Evolutionary conservation across 1,139 yeast genomes (phyloP).

Genomic region (Torulaspora globosa): DNA sequence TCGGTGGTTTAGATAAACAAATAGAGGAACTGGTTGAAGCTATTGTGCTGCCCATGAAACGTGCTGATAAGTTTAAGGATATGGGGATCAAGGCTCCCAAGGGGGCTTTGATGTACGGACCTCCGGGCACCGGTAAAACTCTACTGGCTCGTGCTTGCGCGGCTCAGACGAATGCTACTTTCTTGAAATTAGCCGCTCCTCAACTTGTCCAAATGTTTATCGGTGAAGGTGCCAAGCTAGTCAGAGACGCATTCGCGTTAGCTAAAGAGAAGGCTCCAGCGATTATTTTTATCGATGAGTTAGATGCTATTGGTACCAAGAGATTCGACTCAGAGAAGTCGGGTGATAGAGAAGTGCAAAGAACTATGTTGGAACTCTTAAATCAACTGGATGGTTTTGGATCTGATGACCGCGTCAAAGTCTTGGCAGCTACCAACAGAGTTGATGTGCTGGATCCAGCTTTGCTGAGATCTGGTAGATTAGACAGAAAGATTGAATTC

Average conservation of each 20-base stretch:
- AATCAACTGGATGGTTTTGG: slow-evolving; percentile 98
- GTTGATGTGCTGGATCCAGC: slow-evolving; percentile 98
- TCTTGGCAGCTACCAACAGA: slow-evolving; percentile 95
- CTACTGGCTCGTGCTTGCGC: slow-evolving; percentile 98
- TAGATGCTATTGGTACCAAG: slow-evolving; percentile 98
- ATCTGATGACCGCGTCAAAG: slow-evolving; percentile 96
- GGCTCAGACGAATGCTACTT: slow-evolving; percentile 98
- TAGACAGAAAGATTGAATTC: slow-evolving; percentile 95
- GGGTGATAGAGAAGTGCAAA: slow-evolving; percentile 98
- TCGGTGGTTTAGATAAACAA: slow-evolving; percentile 97
- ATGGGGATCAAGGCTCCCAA: slow-evolving; percentile 93
- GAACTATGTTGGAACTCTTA: slow-evolving; percentile 96
- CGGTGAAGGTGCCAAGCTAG: slow-evolving; percentile 98
- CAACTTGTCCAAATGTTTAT: slow-evolving; percentile 98
- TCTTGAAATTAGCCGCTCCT: slow-evolving; percentile 94
- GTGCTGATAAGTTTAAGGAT: slow-evolving; percentile 89
- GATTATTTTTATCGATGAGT: slow-evolving; percentile 92
- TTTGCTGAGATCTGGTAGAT: slow-evolving; percentile 89
- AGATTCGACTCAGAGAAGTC: slow-evolving; percentile 96
- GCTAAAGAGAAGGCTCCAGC: slow-evolving; percentile 99
- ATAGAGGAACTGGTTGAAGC: slow-evolving; percentile 98
- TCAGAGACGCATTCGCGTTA: slow-evolving; percentile 96
- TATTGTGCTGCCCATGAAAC: slow-evolving; percentile 96
- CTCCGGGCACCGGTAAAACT: slow-evolving; percentile 99
- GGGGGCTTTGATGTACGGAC: slow-evolving; percentile 98